Evolutionary conservation across 495 filamentous ascomycete genomes (phyloP).

Genomic region (Penicillium antarcticum): DNA sequence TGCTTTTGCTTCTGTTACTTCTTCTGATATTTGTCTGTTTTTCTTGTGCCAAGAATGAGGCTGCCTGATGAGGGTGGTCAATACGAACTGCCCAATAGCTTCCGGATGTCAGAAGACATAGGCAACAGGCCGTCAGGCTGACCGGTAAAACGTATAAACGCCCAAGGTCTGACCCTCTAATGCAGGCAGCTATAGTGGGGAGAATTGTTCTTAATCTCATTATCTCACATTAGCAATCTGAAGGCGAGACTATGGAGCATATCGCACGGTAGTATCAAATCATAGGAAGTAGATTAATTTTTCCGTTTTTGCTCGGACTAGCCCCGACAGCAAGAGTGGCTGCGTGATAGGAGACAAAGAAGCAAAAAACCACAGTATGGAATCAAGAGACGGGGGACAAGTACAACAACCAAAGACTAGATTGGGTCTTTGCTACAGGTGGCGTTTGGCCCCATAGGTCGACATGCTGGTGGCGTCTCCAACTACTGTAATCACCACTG

Average conservation of each 20-base stretch:
- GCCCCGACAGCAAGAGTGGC: conserved; percentile 6
- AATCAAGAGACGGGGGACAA: conserved; percentile 5
- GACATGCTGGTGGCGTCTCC: neutral
- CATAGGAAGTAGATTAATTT: neutral
- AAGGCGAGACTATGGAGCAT: neutral
- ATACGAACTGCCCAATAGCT: no score
- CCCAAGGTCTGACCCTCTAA: neutral
- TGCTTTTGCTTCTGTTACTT: neutral
- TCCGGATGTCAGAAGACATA: neutral
- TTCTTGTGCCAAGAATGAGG: neutral
- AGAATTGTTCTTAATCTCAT: neutral
- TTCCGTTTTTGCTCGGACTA: conserved; percentile 3
- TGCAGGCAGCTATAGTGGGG: neutral
- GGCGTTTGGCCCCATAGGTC: neutral
- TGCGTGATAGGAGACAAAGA: neutral
- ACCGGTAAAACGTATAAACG: neutral
- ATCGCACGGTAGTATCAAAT: neutral
- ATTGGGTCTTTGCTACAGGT: conserved; percentile 2
- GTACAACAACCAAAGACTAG: neutral
- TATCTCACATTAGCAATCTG: no score
- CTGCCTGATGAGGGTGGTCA: neutral
- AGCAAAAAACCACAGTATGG: neutral
- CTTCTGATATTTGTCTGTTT: neutral
- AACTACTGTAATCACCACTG: neutral
- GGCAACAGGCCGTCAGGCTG: neutral